A percentile compares a stretch with the other conserved stretches of the same genome.
phyloP scores from a whole-genome alignment of 2,329 filamentous ascomycete genomes.

The Pseudonectria buxi region DNA sequence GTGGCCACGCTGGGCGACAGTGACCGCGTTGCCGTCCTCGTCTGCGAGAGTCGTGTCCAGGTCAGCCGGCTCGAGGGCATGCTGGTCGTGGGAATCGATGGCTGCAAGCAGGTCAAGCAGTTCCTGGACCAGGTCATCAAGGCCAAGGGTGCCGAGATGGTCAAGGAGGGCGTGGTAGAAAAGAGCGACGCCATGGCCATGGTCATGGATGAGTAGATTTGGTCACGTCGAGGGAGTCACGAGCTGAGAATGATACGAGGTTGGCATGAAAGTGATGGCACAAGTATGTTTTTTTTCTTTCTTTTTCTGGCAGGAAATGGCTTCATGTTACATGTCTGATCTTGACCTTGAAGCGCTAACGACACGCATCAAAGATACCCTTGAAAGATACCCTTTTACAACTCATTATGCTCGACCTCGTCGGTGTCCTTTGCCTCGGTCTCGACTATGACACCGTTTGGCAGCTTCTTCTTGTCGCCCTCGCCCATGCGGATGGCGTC shows the following conservation, averaged over 20 bases:
- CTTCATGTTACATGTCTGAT: no score
- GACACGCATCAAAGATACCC: conserved; percentile 1
- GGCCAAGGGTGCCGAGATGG: conserved; percentile 58
- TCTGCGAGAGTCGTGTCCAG: conserved; percentile 87
- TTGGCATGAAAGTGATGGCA: conserved; percentile 1
- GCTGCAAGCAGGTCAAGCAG: conserved; percentile 76
- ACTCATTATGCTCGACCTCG: conserved; percentile 40
- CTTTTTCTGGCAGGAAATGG: background rate
- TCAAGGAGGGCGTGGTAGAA: conserved; percentile 48
- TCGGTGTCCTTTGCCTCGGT: conserved; percentile 15
- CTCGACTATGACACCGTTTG: conserved; percentile 49
- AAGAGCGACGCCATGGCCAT: conserved; percentile 42
- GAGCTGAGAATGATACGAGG: conserved; percentile 6
- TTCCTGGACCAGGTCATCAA: conserved; percentile 77
- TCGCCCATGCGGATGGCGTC: conserved; percentile 89
- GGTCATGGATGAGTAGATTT: conserved; percentile 38
- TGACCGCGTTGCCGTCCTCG: conserved; percentile 70
- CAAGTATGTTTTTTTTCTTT: conserved; percentile 4
- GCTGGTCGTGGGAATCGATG: conserved; percentile 86
- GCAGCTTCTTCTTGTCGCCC: conserved; percentile 69
- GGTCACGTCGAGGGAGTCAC: background rate
- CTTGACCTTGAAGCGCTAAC: background rate
- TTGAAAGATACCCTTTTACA: conserved; percentile 30
- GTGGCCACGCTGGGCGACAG: conserved; percentile 70
- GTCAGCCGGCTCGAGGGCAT: conserved; percentile 78